Conservation (phyloP, 495 filamentous ascomycete genomes). For the Aspergillus affinis region DNA sequence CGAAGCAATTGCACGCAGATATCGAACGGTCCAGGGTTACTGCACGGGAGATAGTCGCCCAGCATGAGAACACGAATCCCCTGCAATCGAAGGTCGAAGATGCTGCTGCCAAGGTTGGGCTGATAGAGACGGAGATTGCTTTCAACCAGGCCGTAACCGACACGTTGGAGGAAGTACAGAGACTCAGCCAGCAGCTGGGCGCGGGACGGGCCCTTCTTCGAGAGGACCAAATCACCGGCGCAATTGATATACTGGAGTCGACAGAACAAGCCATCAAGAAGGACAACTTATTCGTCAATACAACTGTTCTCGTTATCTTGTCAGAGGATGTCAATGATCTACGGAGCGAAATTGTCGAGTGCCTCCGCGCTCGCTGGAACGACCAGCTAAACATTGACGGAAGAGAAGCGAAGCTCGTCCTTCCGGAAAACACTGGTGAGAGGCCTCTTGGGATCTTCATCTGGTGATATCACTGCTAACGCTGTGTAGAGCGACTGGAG, state of each 20-base stretch:
- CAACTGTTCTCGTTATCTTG: constrained; percentile 41
- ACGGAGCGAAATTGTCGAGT: constrained; percentile 34
- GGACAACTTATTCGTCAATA: constrained; percentile 36
- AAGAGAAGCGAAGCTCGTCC: constrained; percentile 44
- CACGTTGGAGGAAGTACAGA: constrained; percentile 60
- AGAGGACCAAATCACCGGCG: constrained; percentile 47
- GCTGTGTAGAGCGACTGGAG: constrained; percentile 25
- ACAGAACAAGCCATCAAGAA: constrained; percentile 43
- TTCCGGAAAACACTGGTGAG: constrained; percentile 38
- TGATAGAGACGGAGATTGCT: constrained; percentile 71
- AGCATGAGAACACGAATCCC: constrained; percentile 63
- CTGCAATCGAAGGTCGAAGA: constrained; percentile 61
- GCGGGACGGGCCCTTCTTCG: constrained; percentile 48
- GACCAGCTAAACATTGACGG: constrained; percentile 56
- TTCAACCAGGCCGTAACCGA: constrained; percentile 70
- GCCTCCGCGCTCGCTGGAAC: constrained; percentile 42
- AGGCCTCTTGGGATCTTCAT: not conserved
- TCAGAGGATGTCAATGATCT: constrained; percentile 30
- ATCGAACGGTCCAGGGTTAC: constrained; percentile 70
- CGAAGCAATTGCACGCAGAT: constrained; percentile 78
- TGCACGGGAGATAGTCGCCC: constrained; percentile 71
- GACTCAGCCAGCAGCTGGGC: constrained; percentile 41
- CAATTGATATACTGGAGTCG: constrained; percentile 59
- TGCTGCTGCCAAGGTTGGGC: constrained; percentile 63
- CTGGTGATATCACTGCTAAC: constrained; percentile 6